Evolutionary conservation across 2,329 filamentous ascomycete genomes (phyloP).

Genomic region (Ophiognomonia clavigignenti-juglandacearum): DNA sequence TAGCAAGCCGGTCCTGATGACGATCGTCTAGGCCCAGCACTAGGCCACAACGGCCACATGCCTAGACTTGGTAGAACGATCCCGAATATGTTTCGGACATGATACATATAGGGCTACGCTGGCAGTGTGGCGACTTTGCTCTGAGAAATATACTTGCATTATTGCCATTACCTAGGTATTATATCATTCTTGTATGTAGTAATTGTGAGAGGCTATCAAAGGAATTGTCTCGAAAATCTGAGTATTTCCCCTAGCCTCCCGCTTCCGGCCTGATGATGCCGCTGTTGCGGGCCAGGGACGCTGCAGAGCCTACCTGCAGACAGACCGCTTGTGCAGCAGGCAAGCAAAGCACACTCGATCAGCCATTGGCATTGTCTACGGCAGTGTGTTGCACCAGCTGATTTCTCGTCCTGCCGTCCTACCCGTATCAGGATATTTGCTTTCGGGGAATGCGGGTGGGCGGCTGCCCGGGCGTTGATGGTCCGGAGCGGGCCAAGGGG

Average conservation of each 20-base stretch:
- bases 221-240: neutral
- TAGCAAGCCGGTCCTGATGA: too few species aligned
- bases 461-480: too few species aligned
- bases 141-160: neutral
- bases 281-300: neutral
- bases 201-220: neutral
- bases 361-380: slow-evolving; percentile 4
- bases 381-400: neutral
- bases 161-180: neutral
- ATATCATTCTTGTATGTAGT: neutral
- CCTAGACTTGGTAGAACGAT: neutral
- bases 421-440: neutral
- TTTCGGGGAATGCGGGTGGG: too few species aligned
- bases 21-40: slow-evolving; percentile 4
- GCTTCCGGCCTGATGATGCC: too few species aligned
- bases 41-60: neutral
- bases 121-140: neutral
- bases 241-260: neutral
- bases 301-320: neutral
- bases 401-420: neutral
- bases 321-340: neutral
- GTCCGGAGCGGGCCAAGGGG: too few species aligned
- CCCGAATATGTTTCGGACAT: slow-evolving; percentile 3
- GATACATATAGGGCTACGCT: neutral
- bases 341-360: neutral